Evolutionary conservation across 176 grass and related monocot genomes (phyloP), one percentile per base, ranked within the genome.

Genomic region (Puccinellia tenuiflora): DNA sequence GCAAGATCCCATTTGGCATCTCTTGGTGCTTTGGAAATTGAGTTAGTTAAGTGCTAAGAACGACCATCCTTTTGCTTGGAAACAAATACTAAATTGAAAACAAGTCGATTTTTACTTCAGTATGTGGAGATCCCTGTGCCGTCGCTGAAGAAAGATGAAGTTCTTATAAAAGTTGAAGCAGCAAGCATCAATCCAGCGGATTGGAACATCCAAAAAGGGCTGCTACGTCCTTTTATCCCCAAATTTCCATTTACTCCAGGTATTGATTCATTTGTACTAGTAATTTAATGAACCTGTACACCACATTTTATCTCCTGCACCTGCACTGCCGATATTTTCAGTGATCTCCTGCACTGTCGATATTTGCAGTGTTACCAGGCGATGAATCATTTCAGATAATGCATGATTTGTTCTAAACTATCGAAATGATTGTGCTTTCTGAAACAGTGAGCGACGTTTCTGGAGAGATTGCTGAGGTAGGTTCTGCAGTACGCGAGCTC

Each of bases 201-300:
- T 17, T 72, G 39, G 14, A 72, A 22, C 0, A 46, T 46, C 68
- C 39, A 72, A 22, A 28, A 50, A 85, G 88, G 87, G 64, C 0
- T 87, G 15, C 14, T 92, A 10, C 80, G 84, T 4, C 91, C 91
- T 1, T 90, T 92, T 51, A 1, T 87, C 13, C 87, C 87, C 52
- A 92, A 78, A 52, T 87, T 92, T 50, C 91, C 87, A 21, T 92
- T 84, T 61, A 78, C 70, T 30, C 91, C 84, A 47, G 87, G 91
- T 92, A 90, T 61, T 18, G 9, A 65, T 72, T 0, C 7, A 76
- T n/a, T 3, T 11, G 31, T 9, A 31, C 10, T 14, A 14, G 37
- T 1, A 24, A 24, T n/a, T 79, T 80, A 12, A 9, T 66, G 22
- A 28, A n/a, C 17, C 28, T 51, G 57, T 26, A 66, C 25, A 14